phyloP scores from a whole-genome alignment of 305 asterid genomes.

The Solanum hybrid region DNA sequence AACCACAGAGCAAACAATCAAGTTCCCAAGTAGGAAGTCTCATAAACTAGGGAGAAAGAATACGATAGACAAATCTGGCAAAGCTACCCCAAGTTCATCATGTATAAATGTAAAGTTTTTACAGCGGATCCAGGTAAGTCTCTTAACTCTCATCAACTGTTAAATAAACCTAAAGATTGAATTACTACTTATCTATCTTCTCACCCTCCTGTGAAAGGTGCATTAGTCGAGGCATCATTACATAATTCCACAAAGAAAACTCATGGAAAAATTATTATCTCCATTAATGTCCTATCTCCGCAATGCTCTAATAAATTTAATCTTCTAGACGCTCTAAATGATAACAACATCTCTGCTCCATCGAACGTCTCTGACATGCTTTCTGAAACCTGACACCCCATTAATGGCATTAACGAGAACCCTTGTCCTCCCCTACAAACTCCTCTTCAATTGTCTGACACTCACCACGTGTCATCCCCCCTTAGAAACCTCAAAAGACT shows the following conservation, averaged over 20 bases:
- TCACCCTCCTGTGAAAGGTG: neutral
- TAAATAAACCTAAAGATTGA: neutral
- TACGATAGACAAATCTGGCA: neutral
- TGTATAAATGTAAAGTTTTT: neutral
- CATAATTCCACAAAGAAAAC: neutral
- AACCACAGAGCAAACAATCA: neutral
- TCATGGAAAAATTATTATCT: too few species aligned
- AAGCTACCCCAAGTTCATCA: neutral
- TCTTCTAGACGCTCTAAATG: neutral
- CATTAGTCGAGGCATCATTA: neutral
- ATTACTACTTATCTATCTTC: neutral
- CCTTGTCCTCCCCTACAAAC: neutral
- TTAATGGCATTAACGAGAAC: neutral
- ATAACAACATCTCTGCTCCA: neutral
- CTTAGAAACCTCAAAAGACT: neutral
- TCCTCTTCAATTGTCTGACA: neutral
- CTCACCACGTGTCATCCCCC: neutral
- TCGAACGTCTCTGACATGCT: neutral
- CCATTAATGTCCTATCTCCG: neutral
- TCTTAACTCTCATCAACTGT: neutral
- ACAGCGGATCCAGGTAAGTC: neutral
- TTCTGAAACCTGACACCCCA: neutral
- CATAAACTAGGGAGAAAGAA: neutral
- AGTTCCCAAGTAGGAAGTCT: neutral
- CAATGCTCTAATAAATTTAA: neutral